A percentile compares a stretch with the other conserved stretches of the same genome.
Evolutionary conservation across 306 rosid genomes (phyloP).

Genomic region (Acacia confusa): DNA sequence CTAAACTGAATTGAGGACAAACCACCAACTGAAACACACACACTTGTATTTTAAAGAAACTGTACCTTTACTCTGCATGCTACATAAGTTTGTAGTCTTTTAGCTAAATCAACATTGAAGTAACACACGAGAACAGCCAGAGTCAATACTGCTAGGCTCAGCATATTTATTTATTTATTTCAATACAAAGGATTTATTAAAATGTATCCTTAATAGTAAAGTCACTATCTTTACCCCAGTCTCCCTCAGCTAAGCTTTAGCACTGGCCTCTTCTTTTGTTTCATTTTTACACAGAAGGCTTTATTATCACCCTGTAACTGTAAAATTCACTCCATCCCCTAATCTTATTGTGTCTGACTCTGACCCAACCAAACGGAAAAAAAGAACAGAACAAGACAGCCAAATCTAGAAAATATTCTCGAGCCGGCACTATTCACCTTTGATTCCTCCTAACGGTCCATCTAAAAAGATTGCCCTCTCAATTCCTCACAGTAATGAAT

Average conservation of each 20-base stretch:
- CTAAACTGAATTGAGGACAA: not conserved
- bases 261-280: not conserved
- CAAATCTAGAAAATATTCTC: not conserved
- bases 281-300: not conserved
- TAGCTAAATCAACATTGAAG: not conserved
- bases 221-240: not conserved
- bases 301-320: not conserved
- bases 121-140: not conserved
- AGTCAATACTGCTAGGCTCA: not conserved
- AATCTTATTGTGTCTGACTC: not conserved
- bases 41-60: no score
- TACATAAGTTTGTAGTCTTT: not conserved
- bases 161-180: not conserved
- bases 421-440: not conserved
- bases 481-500: not conserved
- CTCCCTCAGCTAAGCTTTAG: not conserved
- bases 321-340: not conserved
- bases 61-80: not conserved
- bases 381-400: not conserved
- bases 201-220: not conserved
- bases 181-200: not conserved
- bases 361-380: not conserved
- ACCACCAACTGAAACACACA: no score
- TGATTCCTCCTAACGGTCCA: not conserved
- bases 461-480: conserved; percentile 12